A percentile compares a stretch with the other conserved stretches of the same genome.
These are phyloP conservation scores for Mentha longifolia DNA, from an alignment of 257 asterid genomes.

Conservation along the genomic window DNA sequence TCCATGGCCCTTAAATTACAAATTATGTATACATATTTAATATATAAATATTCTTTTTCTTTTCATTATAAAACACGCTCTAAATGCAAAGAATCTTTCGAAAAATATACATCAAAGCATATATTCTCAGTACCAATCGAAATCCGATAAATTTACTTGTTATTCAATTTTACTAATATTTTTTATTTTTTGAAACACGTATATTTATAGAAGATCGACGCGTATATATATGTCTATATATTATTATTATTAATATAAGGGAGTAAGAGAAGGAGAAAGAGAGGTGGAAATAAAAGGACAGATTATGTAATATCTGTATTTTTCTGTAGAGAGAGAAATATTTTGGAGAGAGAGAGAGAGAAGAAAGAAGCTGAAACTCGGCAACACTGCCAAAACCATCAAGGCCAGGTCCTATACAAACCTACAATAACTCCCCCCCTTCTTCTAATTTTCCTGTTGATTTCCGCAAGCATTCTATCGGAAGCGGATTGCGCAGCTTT, in stretches of 20 bases:
- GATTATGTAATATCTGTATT: constrained; percentile 40
- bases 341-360: constrained; percentile 16
- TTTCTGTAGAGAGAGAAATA: constrained; percentile 9
- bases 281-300: constrained; percentile 38
- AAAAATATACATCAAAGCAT: constrained; percentile 2
- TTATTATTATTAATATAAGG: background rate
- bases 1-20: background rate
- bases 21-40: no score
- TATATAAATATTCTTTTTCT: background rate
- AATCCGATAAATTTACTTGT: constrained; percentile 11
- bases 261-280: constrained; percentile 25
- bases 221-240: background rate
- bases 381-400: constrained; percentile 43
- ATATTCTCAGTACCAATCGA: constrained; percentile 12
- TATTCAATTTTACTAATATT: background rate
- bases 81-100: constrained; percentile 6
- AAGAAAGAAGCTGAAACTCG: constrained; percentile 41
- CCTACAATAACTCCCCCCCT: constrained; percentile 30
- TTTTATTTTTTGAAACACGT: background rate
- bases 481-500: constrained; percentile 12
- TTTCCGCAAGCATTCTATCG: constrained; percentile 25
- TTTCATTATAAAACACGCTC: background rate
- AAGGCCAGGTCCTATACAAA: constrained; percentile 28
- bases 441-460: constrained; percentile 24
- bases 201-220: background rate